Evolutionary conservation across 306 rosid genomes (phyloP), one percentile per base, ranked within the genome.

Genomic region (Quercus variabilis): DNA sequence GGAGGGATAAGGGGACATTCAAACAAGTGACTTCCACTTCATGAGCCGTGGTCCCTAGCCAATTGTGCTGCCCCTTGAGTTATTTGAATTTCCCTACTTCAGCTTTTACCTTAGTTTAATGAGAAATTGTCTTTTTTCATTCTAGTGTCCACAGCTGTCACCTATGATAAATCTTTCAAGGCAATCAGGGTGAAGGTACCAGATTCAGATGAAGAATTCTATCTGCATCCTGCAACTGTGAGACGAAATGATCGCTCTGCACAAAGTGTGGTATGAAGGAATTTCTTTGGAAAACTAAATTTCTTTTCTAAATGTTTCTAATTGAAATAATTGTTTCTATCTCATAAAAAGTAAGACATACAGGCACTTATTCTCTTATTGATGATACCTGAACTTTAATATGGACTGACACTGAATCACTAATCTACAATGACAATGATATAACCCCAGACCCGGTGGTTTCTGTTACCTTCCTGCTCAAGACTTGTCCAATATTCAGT

Each of bases 161-260:
- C 94, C 79, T 96, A 93, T 75, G 98, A 96, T 78, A 91, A 87
- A 87, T 87, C 90, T 54, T n/a, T 89, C 78, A 90, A 88, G 83
- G 99, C 93, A 82, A 96, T 93, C 76, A 88, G 82, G 87, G 98
- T 96, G 80, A 96, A 91, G 86, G 96, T 96, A 74, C 99, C 97
- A 7, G 91, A 90, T 84, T 93, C 97, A 76, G 91, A 91, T 77
- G 98, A 93, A 69, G 98, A 89, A 75, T 93, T 96, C 84, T 87
- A 90, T 88, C 85, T 93, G 83, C 99, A 96, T 83, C 99, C 99
- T 80, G 99, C 98, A 14, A 95, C 93, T 54, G 98, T 93, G 80
- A 89, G 99, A 84, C 90, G 97, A 78, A 95, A 95, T 74, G 99
- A 95, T 83, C 96, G 94, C 68, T 96, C 99, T 70, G 99, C 98